A percentile compares a stretch with the other conserved stretches of the same genome.
Conservation (phyloP, 176 grass and related monocot genomes). For the Rhynchospora breviuscula region DNA sequence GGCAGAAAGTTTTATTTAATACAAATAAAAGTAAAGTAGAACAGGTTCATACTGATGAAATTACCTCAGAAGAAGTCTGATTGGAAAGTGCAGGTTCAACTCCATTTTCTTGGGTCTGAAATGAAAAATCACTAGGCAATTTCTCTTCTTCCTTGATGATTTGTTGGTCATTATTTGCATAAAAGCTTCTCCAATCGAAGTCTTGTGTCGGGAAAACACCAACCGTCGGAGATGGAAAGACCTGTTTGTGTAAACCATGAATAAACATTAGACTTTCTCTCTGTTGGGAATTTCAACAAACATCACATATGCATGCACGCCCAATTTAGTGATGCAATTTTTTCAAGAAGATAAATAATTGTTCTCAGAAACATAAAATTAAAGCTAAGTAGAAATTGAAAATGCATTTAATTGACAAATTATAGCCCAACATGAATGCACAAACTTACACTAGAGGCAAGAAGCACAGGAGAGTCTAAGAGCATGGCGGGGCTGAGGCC, state of each 20-base stretch:
- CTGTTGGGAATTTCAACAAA: slow-evolving; percentile 10
- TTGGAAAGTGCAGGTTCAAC: slow-evolving; percentile 12
- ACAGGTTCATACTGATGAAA: neutral
- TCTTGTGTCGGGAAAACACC: slow-evolving; percentile 13
- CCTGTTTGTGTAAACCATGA: slow-evolving; percentile 1
- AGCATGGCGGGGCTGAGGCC: slow-evolving; percentile 28
- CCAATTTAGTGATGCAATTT: neutral
- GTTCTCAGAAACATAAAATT: neutral
- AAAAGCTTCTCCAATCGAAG: slow-evolving; percentile 30
- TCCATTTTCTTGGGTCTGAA: slow-evolving; percentile 11
- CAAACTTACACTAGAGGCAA: slow-evolving; percentile 22
- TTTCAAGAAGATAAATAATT: neutral
- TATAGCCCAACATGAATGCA: neutral
- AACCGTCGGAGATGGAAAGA: slow-evolving; percentile 32
- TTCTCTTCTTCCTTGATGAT: slow-evolving; percentile 26
- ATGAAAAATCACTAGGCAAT: slow-evolving; percentile 23
- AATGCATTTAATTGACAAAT: neutral
- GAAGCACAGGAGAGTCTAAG: slow-evolving; percentile 30
- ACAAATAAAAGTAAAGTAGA: neutral
- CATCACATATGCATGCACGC: neutral
- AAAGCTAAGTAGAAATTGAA: neutral
- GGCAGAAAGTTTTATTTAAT: neutral
- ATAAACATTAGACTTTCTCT: neutral
- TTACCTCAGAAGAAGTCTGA: slow-evolving; percentile 16
- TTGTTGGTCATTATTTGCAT: slow-evolving; percentile 24